Evolutionary conservation across 2,329 filamentous ascomycete species (phyloP).

Genomic region (Aspergillus sp.): DNA sequence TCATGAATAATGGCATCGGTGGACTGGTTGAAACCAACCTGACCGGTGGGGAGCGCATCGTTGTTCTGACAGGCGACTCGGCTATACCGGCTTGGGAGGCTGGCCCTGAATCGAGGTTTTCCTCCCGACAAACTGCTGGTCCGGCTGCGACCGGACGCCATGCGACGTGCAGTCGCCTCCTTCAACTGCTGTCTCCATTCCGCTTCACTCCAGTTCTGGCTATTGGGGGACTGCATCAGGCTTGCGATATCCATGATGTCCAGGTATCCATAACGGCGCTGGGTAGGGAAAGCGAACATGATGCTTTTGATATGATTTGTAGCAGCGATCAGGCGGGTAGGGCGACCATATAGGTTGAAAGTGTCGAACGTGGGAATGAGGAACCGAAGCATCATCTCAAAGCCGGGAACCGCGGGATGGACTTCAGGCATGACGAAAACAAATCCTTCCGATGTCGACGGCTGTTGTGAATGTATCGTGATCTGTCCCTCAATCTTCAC

Average conservation of each 20-base stretch:
- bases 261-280: slow-evolving; percentile 83
- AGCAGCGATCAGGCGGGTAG: slow-evolving; percentile 81
- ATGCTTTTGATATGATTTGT: slow-evolving; percentile 81
- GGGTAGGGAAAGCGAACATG: slow-evolving; percentile 97
- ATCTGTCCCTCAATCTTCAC: slow-evolving; percentile 92
- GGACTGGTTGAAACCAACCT: slow-evolving; percentile 33
- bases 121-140: slow-evolving; percentile 58
- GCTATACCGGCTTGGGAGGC: slow-evolving; percentile 33
- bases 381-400: slow-evolving; percentile 92
- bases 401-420: slow-evolving; percentile 85
- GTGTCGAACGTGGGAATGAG: slow-evolving; percentile 93
- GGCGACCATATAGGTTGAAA: slow-evolving; percentile 86
- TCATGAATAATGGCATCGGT: slow-evolving; percentile 34
- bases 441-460: slow-evolving; percentile 82
- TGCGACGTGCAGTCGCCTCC: slow-evolving; percentile 67
- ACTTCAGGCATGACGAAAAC: slow-evolving; percentile 97
- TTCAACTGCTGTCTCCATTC: slow-evolving; percentile 91
- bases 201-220: slow-evolving; percentile 73
- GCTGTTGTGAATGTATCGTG: slow-evolving; percentile 76
- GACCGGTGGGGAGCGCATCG: slow-evolving; percentile 16
- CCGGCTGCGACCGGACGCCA: slow-evolving; percentile 37
- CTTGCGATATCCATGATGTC: slow-evolving; percentile 81
- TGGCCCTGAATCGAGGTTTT: slow-evolving; percentile 42
- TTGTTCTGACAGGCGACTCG: slow-evolving; percentile 29
- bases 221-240: slow-evolving; percentile 76